phyloP scores from a whole-genome alignment of 2,329 filamentous ascomycete species.

The Geoglossum cookeanum region DNA sequence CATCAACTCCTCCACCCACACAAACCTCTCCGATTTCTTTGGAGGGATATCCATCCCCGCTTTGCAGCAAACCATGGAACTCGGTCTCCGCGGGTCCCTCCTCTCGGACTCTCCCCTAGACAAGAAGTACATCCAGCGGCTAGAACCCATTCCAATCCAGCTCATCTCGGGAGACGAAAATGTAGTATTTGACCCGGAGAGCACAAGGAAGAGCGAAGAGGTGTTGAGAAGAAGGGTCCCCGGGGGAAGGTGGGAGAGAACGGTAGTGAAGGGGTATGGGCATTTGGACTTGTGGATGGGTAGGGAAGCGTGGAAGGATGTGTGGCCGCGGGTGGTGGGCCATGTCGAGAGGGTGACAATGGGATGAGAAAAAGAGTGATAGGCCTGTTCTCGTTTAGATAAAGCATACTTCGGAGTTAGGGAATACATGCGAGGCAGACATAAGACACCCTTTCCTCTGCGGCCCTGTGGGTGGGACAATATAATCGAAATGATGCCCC shows the following conservation, averaged over 20 bases:
- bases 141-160: conserved; percentile 32
- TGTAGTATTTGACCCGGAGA: conserved; percentile 13
- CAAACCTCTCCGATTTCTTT: conserved; percentile 40
- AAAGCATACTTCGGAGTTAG: too few relatives aligned
- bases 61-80: conserved; percentile 35
- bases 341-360: neutral
- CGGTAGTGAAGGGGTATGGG: conserved; percentile 12
- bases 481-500: too few relatives aligned
- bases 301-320: conserved; percentile 7
- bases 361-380: too few relatives aligned
- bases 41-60: conserved; percentile 42
- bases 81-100: conserved; percentile 34
- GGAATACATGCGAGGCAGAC: too few relatives aligned
- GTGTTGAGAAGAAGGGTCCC: conserved; percentile 11
- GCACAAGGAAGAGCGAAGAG: conserved; percentile 13
- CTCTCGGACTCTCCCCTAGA: conserved; percentile 27
- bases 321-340: neutral
- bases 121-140: conserved; percentile 30
- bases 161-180: conserved; percentile 14
- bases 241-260: conserved; percentile 9
- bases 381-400: too few relatives aligned
- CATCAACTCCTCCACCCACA: conserved; percentile 45
- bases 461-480: too few relatives aligned
- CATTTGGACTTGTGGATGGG: conserved; percentile 16
- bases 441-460: too few relatives aligned